Evolutionary conservation across 345 rosid species (phyloP), one percentile per base, ranked within the genome.

Genomic region (Sisymbrium altissimum): DNA sequence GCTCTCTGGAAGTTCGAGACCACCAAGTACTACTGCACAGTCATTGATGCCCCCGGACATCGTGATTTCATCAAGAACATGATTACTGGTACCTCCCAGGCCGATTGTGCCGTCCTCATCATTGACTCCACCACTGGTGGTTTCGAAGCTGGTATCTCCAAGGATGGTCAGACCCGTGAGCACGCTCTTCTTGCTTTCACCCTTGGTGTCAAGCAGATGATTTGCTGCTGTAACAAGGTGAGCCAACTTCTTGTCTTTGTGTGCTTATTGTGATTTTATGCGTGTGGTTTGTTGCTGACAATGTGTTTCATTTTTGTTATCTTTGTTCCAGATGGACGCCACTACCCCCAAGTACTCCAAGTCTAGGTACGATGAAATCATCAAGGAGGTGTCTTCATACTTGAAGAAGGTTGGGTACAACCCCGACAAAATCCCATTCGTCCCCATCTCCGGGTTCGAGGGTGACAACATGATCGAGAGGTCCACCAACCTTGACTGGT

Each of bases 11-110:
- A 57, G 7, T 57, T 57, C 41, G 62, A 57, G 62, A 57, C 62
- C n/a, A 57, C 41, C 27, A 57, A 57, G 62, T 57, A 57, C 41
- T 57, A 57, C 62, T 57, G 62, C 27, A 57, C 62, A 2, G 62
- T 57, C 62, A 57, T 57, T 5, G 62, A 57, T 9, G 62, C 62
- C 0, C 62, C 62, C 2, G 62, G 62, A 17, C 62, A 57, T 57
- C 62, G 62, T 57, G 62, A 57, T 57, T 57, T 57, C 62, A 57
- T 57, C 62, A 57, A 57, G 62, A 57, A 57, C 62, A 57, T 57
- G 62, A 57, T 57, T 33, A 57, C 62, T 57, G 62, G 62, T 57
- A 57, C 62, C 62, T 57, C 62, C 62, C 62, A 57, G 62, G 62
- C 62, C 5, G 64, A 58, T 62, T 62, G 66, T 61, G 66, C 66